phyloP scores from a whole-genome alignment of 768 basidiomycete genomes.

The Gautieria morchelliformis region DNA sequence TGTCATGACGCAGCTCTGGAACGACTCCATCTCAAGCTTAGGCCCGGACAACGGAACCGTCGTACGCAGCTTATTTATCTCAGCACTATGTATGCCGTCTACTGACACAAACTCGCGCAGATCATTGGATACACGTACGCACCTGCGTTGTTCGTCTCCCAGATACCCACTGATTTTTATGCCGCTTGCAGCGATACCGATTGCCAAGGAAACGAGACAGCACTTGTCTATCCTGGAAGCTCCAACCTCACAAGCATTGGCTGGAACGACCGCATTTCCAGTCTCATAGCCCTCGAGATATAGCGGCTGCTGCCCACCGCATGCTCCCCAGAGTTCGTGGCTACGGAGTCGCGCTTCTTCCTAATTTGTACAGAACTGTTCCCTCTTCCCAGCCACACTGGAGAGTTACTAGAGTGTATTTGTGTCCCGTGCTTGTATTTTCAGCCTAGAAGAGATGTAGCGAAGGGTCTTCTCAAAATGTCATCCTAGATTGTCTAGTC shows the following conservation, averaged over 20 bases:
- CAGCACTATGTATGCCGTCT: not conserved
- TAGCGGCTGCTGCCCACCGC: not conserved
- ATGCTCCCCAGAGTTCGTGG: no score
- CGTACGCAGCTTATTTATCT: not conserved
- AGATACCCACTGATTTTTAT: not conserved
- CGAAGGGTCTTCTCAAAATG: no score
- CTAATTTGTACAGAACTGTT: no score
- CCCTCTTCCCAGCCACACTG: no score
- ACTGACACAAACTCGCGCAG: not conserved
- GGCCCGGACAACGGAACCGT: conserved; percentile 8
- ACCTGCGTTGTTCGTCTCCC: not conserved
- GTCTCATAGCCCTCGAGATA: not conserved
- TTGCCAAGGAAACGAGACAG: not conserved
- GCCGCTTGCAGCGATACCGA: not conserved
- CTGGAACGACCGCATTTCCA: not conserved
- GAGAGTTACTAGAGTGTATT: no score
- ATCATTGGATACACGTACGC: not conserved
- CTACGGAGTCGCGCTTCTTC: no score
- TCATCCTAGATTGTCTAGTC: no score
- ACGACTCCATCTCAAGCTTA: conserved; percentile 6
- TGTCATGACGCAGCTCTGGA: not conserved
- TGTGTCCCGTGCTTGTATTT: no score
- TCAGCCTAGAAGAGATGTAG: no score
- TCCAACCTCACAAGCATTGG: not conserved
- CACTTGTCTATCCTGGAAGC: not conserved